Conservation (phyloP, 2,329 filamentous ascomycete genomes). For the Fusarium oxysporum region DNA sequence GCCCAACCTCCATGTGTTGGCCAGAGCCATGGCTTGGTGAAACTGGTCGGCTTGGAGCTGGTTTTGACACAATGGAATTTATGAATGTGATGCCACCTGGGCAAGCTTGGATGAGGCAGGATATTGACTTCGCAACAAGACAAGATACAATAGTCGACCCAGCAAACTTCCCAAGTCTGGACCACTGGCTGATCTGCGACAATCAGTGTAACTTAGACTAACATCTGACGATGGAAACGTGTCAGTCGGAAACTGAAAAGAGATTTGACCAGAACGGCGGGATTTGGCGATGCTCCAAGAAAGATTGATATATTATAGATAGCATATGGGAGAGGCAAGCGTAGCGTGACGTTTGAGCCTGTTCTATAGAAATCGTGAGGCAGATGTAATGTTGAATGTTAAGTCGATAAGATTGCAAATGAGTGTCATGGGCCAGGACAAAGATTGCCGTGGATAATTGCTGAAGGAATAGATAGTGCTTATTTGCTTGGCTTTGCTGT, state of each 20-base stretch:
- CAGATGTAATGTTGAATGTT: neutral
- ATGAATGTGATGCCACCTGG: neutral
- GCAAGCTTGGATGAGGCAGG: neutral
- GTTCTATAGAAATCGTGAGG: neutral
- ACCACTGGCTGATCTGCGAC: constrained; percentile 32
- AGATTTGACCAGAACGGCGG: neutral
- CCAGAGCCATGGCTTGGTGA: neutral
- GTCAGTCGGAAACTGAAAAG: neutral
- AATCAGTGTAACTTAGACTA: neutral
- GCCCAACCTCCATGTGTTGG: neutral
- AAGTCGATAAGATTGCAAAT: neutral
- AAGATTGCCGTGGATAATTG: neutral
- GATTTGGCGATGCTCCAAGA: neutral
- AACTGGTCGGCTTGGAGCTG: neutral
- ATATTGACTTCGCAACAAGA: neutral
- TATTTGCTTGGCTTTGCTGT: constrained; percentile 29
- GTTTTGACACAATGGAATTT: neutral
- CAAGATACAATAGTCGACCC: constrained; percentile 1
- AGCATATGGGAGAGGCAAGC: constrained; percentile 15
- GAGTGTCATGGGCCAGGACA: neutral
- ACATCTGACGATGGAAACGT: neutral
- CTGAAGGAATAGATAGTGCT: neutral
- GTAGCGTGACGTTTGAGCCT: neutral
- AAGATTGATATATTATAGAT: constrained; percentile 23
- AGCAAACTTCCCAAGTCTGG: constrained; percentile 24